Percentiles rank a stretch among this genome's conserved stretches.
These are phyloP conservation scores for Cryphonectria nitschkei DNA, from an alignment of 2,329 filamentous ascomycete species.

Conservation along the genomic window DNA sequence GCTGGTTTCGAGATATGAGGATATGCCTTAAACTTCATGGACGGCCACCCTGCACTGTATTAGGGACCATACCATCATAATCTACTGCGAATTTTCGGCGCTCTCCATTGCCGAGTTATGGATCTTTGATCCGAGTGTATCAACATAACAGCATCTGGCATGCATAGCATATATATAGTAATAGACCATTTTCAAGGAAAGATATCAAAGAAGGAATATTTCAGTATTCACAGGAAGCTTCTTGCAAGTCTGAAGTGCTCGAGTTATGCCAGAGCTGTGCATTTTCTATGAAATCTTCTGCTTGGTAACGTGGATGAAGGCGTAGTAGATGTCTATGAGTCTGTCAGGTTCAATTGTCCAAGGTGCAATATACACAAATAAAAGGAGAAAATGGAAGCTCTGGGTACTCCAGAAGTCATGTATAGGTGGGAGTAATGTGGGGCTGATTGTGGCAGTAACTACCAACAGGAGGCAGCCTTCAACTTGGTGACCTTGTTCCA, in stretches of 20 bases:
- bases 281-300: no score
- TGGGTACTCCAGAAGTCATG: no score
- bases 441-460: no score
- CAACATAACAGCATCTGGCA: neutral
- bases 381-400: no score
- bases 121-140: neutral
- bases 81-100: neutral
- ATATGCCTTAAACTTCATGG: neutral
- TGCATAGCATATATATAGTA: neutral
- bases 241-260: neutral
- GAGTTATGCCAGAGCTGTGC: neutral
- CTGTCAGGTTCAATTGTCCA: neutral
- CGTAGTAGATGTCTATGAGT: no score
- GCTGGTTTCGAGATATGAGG: no score
- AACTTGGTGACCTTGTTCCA: no score
- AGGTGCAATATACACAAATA: no score
- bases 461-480: no score
- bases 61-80: neutral
- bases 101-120: neutral
- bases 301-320: no score
- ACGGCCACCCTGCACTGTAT: neutral
- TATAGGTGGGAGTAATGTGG: no score
- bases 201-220: neutral
- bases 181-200: neutral
- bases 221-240: neutral